These are phyloP conservation scores for Eucalyptus regnans DNA, from an alignment of 345 rosid species.

Conservation along the genomic window DNA sequence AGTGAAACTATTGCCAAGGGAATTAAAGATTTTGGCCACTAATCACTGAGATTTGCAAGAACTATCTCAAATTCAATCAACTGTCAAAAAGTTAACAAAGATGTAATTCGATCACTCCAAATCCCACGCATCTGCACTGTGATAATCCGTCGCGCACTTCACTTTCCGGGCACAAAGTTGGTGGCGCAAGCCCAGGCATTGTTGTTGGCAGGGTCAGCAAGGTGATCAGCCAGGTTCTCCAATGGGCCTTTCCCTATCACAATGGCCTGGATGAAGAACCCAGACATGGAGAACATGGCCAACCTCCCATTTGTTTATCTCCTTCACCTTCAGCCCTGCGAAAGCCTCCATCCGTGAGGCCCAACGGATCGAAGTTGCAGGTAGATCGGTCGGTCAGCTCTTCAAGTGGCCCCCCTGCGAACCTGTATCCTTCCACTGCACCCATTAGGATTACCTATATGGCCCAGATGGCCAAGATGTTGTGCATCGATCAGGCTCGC, in stretches of 20 bases:
- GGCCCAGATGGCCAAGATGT: neutral
- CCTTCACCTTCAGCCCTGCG: conserved; percentile 2
- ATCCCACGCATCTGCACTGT: no score
- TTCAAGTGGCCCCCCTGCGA: neutral
- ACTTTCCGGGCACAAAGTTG: no score
- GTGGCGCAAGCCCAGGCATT: neutral
- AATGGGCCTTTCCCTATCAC: neutral
- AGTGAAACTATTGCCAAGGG: neutral
- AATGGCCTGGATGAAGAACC: neutral
- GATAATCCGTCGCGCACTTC: no score
- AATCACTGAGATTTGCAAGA: neutral
- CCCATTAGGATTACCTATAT: neutral
- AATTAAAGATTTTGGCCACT: neutral
- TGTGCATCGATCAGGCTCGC: neutral
- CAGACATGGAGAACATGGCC: neutral
- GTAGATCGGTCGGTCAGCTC: neutral
- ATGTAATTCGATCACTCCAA: neutral
- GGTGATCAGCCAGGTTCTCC: conserved; percentile 1
- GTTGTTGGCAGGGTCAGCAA: neutral
- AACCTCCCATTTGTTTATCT: neutral
- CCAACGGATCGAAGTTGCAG: neutral
- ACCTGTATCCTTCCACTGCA: neutral
- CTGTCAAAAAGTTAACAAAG: neutral
- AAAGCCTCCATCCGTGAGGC: neutral
- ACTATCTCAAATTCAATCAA: neutral